A percentile compares a stretch with the other conserved stretches of the same genome.
phyloP scores from a whole-genome alignment of 2,329 filamentous ascomycete species.

The Penicillium sp. region DNA sequence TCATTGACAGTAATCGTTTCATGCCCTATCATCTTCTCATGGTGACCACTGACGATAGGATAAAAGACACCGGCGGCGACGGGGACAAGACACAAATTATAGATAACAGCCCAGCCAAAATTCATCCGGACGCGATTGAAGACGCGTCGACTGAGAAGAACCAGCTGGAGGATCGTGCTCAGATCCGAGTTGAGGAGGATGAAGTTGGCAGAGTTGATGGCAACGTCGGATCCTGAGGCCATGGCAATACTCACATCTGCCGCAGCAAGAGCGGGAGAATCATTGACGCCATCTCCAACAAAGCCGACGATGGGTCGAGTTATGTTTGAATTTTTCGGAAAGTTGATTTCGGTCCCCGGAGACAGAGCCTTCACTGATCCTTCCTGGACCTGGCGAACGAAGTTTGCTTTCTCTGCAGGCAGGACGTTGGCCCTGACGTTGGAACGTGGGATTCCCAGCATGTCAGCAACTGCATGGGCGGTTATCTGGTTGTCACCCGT shows the following conservation, averaged over 20 bases:
- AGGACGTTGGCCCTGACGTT: slow-evolving; percentile 88
- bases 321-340: slow-evolving; percentile 14
- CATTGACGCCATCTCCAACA: slow-evolving; percentile 87
- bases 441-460: slow-evolving; percentile 71
- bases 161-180: slow-evolving; percentile 70
- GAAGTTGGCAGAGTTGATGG: slow-evolving; percentile 80
- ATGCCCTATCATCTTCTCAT: slow-evolving; percentile 36
- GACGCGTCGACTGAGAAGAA: slow-evolving; percentile 71
- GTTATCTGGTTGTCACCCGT: slow-evolving; percentile 90
- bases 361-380: slow-evolving; percentile 9
- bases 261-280: slow-evolving; percentile 77
- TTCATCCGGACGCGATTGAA: slow-evolving; percentile 82
- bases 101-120: slow-evolving; percentile 82
- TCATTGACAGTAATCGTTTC: slow-evolving; percentile 38
- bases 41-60: slow-evolving; percentile 54
- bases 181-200: slow-evolving; percentile 76
- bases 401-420: slow-evolving; percentile 72
- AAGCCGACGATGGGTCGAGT: slow-evolving; percentile 70
- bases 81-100: slow-evolving; percentile 78
- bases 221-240: slow-evolving; percentile 79
- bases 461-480: slow-evolving; percentile 74
- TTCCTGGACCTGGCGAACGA: slow-evolving; percentile 44
- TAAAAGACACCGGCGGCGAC: slow-evolving; percentile 82
- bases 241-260: slow-evolving; percentile 85
- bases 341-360: slow-evolving; percentile 3